A percentile compares a stretch with the other conserved stretches of the same genome.
These are phyloP conservation scores for Sistotremastrum niveocremeum DNA, from an alignment of 768 basidiomycete species.

Conservation along the genomic window DNA sequence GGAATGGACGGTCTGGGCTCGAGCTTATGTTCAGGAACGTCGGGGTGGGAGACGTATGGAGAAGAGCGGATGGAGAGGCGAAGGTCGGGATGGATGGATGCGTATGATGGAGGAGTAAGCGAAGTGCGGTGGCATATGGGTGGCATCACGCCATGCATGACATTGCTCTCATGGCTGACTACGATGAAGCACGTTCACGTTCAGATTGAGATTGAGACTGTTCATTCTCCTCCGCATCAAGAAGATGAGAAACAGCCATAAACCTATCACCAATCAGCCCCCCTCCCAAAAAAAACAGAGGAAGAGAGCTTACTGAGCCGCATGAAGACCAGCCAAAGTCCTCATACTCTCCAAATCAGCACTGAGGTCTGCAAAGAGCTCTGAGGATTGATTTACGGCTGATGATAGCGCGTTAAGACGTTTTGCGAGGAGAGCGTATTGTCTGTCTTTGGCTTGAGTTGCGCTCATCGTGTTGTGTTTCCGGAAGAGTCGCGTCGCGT, in stretches of 20 bases:
- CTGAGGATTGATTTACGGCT: conserved; percentile 58
- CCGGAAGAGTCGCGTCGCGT: too few relatives aligned
- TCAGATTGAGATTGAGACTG: too few relatives aligned
- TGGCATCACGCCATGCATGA: neutral
- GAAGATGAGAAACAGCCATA: neutral
- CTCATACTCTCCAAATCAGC: conserved; percentile 68
- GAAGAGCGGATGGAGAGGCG: neutral
- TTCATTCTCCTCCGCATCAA: too few relatives aligned
- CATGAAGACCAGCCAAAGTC: conserved; percentile 64
- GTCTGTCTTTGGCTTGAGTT: conserved; percentile 66
- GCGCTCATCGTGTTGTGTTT: conserved; percentile 29
- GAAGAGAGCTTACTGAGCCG: conserved; percentile 51
- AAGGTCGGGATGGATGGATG: neutral
- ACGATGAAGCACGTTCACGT: neutral
- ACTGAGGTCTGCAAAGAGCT: conserved; percentile 64
- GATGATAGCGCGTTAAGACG: conserved; percentile 55
- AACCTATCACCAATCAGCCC: neutral
- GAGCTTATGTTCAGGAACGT: neutral
- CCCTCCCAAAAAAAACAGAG: too few relatives aligned
- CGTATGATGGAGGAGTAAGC: neutral
- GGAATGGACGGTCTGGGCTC: neutral
- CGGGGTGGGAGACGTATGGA: conserved; percentile 1
- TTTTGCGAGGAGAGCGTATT: conserved; percentile 64
- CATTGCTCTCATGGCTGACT: neutral
- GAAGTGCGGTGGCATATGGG: neutral